Percentiles rank a stretch among this genome's conserved stretches.
Conservation (phyloP, 2,329 filamentous ascomycete genomes). For the Cytospora chrysosperma region DNA sequence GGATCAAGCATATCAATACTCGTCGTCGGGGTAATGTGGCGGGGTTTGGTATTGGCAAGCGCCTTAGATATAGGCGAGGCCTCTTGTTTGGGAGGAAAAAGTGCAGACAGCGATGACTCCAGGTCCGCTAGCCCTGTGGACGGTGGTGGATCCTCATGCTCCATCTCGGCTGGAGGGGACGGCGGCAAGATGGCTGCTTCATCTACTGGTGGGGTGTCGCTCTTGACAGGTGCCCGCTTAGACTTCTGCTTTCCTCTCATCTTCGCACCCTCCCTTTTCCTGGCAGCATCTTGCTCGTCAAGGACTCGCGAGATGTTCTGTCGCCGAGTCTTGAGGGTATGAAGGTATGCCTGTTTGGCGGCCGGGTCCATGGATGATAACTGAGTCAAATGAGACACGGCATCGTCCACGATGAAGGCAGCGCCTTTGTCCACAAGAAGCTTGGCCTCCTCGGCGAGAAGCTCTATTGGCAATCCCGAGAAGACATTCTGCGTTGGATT, state of each 20-base stretch:
- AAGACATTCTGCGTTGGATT: conserved; percentile 95
- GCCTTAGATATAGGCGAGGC: conserved; percentile 3
- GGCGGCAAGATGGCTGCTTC: background rate
- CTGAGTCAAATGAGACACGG: conserved; percentile 63
- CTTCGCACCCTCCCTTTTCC: conserved; percentile 32
- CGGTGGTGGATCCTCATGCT: background rate
- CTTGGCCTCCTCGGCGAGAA: conserved; percentile 87
- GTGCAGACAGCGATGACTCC: conserved; percentile 13
- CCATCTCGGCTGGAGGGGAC: conserved; percentile 1
- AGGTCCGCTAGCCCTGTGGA: background rate
- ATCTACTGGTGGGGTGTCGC: conserved; percentile 3
- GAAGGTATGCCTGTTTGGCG: conserved; percentile 63
- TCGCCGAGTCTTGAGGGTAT: conserved; percentile 49
- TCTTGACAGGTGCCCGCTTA: conserved; percentile 13
- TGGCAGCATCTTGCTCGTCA: conserved; percentile 38
- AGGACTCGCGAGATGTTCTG: conserved; percentile 41
- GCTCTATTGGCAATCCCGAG: conserved; percentile 80
- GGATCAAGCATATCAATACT: conserved; percentile 33
- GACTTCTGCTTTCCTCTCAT: conserved; percentile 27
- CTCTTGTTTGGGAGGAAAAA: background rate
- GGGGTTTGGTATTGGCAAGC: conserved; percentile 31
- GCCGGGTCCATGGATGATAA: conserved; percentile 58
- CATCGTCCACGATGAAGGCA: conserved; percentile 80
- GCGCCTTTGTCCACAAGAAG: conserved; percentile 74
- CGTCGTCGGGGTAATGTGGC: conserved; percentile 44